A percentile compares a stretch with the other conserved stretches of the same genome.
Conservation (phyloP, 1,284 basidiomycete species). For the Ustilago curta region DNA sequence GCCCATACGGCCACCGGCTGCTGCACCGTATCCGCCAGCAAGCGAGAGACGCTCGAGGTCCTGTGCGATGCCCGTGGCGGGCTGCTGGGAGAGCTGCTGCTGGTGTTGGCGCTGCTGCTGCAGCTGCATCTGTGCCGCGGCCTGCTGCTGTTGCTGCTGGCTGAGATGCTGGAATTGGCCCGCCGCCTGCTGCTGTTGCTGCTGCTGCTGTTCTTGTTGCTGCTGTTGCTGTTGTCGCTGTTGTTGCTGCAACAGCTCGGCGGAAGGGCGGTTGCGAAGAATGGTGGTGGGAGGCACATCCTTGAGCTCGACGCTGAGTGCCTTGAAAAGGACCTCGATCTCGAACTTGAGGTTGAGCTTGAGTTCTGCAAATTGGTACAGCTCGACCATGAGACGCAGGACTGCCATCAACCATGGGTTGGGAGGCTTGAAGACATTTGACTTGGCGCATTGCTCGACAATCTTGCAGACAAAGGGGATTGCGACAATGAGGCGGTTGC, state of each 20-base stretch:
- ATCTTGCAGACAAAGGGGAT: conserved; percentile 99
- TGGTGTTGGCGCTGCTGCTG: conserved; percentile 53
- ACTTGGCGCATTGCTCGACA: conserved; percentile 87
- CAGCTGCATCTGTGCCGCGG: conserved; percentile 34
- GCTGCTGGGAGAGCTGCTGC: conserved; percentile 50
- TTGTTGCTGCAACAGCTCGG: conserved; percentile 45
- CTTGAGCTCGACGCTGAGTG: conserved; percentile 87
- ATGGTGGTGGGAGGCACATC: conserved; percentile 85
- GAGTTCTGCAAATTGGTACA: conserved; percentile 96
- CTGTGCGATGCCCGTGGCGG: conserved; percentile 47
- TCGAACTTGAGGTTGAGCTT: conserved; percentile 98
- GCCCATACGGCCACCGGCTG: conserved; percentile 34
- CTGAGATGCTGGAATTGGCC: conserved; percentile 51
- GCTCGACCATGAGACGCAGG: conserved; percentile 87
- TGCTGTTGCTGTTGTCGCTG: conserved; percentile 46
- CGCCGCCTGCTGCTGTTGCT: conserved; percentile 31
- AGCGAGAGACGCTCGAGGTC: conserved; percentile 61
- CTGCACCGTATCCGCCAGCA: conserved; percentile 40
- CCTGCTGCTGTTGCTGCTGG: conserved; percentile 54
- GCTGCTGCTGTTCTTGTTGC: conserved; percentile 34
- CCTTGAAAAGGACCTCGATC: conserved; percentile 96
- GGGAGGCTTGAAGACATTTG: conserved; percentile 91
- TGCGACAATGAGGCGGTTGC: conserved; percentile 88
- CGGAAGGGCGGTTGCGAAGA: conserved; percentile 74
- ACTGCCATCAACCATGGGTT: conserved; percentile 99